Evolutionary conservation across 2,329 filamentous ascomycete species (phyloP), one percentile per base, ranked within the genome.

Genomic region (Talaromyces sp.): DNA sequence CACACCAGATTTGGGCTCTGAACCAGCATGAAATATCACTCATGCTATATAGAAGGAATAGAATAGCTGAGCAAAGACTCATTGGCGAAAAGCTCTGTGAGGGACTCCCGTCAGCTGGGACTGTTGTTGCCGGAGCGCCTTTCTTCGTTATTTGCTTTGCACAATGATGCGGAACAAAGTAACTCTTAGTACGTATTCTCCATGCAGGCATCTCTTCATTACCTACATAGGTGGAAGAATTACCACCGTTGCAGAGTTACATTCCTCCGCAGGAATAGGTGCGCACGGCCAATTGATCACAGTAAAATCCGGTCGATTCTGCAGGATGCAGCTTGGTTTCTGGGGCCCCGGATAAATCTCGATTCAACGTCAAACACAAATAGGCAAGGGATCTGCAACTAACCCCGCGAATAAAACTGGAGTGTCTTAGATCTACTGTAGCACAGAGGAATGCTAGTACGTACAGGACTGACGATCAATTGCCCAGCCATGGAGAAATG

Each of bases 341-440:
- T 15, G 9, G 45, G 45, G 19, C 19, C 2, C 19, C 45, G 45
- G 45, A 48, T 48, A 48, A 48, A 15, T 48, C 28, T 13, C 15
- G 28, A 35, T 21, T 48, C 28, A 48, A 48, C 13, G 28, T 33
- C 28, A 33, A 15, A 9, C 45, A 48, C 33, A 48, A 19, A 33
- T 35, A 33, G 33, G 45, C 45, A 48, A 48, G 45, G 45, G 45
- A 48, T 48, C 45, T 48, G 45, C 45, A 48, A 28, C 45, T 33
- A 48, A 48, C 45, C 45, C 45, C 45, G 25, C 45, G 17, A 21
- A 33, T 48, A 21, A n/a, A 33, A 28, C 7, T 35, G 28, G 28
- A 15, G 28, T 48, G 45, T 25, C 45, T 35, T 35, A 8, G 13
- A 17, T 5, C 43, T 33, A 46, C 7, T 19, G 43, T 46, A 10